Evolutionary conservation across 129 eudicot species (phyloP).

Genomic region (Chrysanthemum makinoi): DNA sequence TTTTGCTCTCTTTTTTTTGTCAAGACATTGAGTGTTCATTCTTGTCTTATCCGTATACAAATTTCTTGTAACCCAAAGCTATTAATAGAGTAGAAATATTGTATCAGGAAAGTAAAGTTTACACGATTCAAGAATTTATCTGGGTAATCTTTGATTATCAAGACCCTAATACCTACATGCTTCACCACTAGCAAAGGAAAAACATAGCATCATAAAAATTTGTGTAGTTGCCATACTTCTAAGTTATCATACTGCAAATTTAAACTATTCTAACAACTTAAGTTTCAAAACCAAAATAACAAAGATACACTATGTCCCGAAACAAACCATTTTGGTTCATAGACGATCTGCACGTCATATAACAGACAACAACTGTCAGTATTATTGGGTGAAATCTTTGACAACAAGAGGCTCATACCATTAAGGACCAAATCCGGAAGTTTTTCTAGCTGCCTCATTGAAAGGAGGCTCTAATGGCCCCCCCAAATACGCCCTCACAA

Average conservation of each 20-base stretch:
- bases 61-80: too few species aligned
- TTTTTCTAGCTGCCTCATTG: conserved; percentile 83
- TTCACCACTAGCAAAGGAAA: too few species aligned
- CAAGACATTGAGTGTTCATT: too few species aligned
- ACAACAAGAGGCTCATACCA: conserved; percentile 97
- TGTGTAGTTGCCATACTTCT: too few species aligned
- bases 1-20: too few species aligned
- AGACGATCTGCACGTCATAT: conserved; percentile 2
- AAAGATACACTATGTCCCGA: background rate
- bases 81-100: too few species aligned
- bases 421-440: conserved; percentile 90
- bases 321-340: background rate
- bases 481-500: conserved; percentile 70
- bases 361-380: background rate
- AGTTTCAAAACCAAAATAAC: background rate
- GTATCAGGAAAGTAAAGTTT: too few species aligned
- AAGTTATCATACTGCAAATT: background rate
- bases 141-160: too few species aligned
- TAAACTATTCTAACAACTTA: background rate
- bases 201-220: too few species aligned
- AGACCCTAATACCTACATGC: too few species aligned
- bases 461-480: conserved; percentile 97
- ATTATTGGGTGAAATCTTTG: conserved; percentile 42
- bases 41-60: too few species aligned
- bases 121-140: too few species aligned